Percentiles rank a stretch among this genome's conserved stretches.
Evolutionary conservation across 2,329 filamentous ascomycete genomes (phyloP).

Genomic region (Pseudogymnoascus sp.): DNA sequence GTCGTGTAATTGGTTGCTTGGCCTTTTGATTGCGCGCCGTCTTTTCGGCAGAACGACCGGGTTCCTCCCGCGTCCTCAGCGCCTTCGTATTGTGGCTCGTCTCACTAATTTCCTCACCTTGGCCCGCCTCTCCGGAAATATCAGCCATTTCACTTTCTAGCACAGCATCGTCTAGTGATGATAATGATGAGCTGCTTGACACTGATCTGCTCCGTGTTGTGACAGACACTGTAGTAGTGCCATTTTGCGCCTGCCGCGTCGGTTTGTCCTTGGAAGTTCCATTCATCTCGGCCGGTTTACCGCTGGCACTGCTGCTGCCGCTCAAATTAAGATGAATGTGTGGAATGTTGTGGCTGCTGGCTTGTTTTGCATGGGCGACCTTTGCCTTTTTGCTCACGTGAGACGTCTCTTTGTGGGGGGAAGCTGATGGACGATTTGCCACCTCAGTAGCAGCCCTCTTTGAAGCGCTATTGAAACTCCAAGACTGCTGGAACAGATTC

Average conservation of each 20-base stretch:
- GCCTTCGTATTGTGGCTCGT: background rate
- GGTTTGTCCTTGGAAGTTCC: constrained; percentile 13
- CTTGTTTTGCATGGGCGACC: constrained; percentile 18
- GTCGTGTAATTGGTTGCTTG: constrained; percentile 1
- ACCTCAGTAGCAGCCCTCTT: constrained; percentile 1
- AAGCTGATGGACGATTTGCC: constrained; percentile 12
- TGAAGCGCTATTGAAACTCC: background rate
- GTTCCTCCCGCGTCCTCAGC: background rate
- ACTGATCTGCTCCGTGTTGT: constrained; percentile 21
- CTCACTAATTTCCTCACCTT: background rate
- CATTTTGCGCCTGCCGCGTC: constrained; percentile 1
- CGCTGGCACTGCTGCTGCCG: background rate
- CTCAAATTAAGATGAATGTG: background rate
- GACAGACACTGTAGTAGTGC: background rate
- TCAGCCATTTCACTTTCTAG: constrained; percentile 2
- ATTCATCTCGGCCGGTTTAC: constrained; percentile 16
- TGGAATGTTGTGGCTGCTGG: background rate
- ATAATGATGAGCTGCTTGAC: constrained; percentile 32
- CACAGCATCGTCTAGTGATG: constrained; percentile 29
- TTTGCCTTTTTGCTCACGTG: constrained; percentile 24
- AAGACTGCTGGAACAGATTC: background rate
- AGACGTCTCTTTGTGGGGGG: constrained; percentile 17
- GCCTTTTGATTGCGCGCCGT: constrained; percentile 3
- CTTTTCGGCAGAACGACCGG: constrained; percentile 1
- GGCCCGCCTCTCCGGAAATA: background rate